Conservation (phyloP, 2,329 filamentous ascomycete genomes). For the Fusarium hostae region DNA sequence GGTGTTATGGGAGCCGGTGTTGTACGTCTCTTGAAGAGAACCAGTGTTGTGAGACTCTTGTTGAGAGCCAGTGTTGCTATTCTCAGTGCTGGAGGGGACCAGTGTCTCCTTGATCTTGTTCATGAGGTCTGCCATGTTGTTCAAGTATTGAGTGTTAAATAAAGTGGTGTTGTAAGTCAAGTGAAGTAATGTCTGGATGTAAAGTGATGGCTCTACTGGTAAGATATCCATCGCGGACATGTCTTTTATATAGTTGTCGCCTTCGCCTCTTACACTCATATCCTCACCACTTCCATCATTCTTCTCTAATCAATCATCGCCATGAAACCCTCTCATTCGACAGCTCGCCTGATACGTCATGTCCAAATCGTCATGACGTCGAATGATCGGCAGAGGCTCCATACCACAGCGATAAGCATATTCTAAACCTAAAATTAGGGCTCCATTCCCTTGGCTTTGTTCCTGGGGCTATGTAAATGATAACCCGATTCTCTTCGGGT, state of each 20-base stretch:
- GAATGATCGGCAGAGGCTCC: constrained; percentile 21
- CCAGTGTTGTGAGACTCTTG: not conserved
- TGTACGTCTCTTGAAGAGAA: not conserved
- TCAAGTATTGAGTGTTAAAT: rapidly evolving
- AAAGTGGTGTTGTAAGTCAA: not conserved
- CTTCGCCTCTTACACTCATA: not conserved
- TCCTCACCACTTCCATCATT: constrained; percentile 4
- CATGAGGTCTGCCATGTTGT: constrained; percentile 32
- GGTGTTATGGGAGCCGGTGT: not conserved
- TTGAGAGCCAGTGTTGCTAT: not conserved
- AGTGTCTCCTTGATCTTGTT: constrained; percentile 39
- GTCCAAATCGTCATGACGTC: constrained; percentile 27
- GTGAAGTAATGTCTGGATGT: not conserved
- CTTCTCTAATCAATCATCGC: not conserved
- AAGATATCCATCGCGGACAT: not conserved
- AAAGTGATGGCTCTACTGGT: rapidly evolving
- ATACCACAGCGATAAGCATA: constrained; percentile 36
- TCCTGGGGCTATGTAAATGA: not conserved
- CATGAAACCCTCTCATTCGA: constrained; percentile 8
- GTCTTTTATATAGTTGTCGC: not conserved
- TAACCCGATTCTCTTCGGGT: not conserved
- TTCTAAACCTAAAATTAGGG: constrained; percentile 24
- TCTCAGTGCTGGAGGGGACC: constrained; percentile 4
- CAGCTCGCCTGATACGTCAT: constrained; percentile 25
- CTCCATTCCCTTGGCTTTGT: constrained; percentile 7